Conservation (phyloP, 202 grass and related monocot species). For the Brachypodium distachyon region DNA sequence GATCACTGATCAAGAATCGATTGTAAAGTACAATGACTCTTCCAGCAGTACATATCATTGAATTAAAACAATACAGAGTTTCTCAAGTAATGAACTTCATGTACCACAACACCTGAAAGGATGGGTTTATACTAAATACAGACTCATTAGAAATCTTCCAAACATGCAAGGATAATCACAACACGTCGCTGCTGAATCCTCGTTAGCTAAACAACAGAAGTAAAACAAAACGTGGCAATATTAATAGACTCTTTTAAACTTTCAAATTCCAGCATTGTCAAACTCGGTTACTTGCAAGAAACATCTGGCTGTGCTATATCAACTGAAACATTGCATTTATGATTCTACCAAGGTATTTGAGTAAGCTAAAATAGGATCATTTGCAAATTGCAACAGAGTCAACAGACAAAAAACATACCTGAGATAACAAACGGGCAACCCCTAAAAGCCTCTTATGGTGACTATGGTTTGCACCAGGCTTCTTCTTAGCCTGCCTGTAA, state of each 20-base stretch:
- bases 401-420: slow-evolving; percentile 32
- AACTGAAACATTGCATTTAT: not conserved
- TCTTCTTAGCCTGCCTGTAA: slow-evolving; percentile 43
- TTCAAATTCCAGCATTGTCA: not conserved
- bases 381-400: not conserved
- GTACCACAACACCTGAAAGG: not conserved
- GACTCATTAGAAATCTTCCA: not conserved
- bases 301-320: not conserved
- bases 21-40: not conserved
- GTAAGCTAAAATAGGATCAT: not conserved
- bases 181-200: not conserved
- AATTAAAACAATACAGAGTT: not conserved
- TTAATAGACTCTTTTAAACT: not conserved
- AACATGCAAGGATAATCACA: not conserved
- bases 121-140: not conserved
- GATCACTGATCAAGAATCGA: not conserved
- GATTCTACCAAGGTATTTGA: not conserved
- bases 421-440: slow-evolving; percentile 61
- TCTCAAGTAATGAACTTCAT: not conserved
- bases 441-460: slow-evolving; percentile 74
- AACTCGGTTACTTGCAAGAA: not conserved
- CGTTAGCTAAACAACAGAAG: not conserved
- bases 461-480: slow-evolving; percentile 41
- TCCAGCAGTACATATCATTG: not conserved
- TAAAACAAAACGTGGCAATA: not conserved